A percentile compares a stretch with the other conserved stretches of the same genome.
These are phyloP conservation scores for Aspergillus proliferans DNA, from an alignment of 2,329 filamentous ascomycete genomes.

Conservation along the genomic window DNA sequence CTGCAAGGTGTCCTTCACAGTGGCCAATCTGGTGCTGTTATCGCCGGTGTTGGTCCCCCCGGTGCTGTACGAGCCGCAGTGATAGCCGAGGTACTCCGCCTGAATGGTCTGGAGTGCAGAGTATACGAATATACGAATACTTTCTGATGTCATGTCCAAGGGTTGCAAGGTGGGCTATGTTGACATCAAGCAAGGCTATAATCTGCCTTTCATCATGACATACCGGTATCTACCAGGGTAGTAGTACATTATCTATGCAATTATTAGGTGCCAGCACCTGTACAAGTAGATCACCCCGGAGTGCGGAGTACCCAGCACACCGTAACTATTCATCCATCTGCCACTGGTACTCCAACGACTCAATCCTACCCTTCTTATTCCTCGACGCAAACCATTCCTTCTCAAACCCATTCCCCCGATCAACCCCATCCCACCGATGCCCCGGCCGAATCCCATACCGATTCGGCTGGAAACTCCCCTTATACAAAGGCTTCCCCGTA, in stretches of 20 bases:
- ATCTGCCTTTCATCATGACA: neutral
- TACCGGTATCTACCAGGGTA: neutral
- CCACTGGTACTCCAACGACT: constrained; percentile 84
- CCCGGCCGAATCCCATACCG: constrained; percentile 89
- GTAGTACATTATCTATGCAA: neutral
- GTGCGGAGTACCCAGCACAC: neutral
- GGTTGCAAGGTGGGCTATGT: no score
- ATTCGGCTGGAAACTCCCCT: constrained; percentile 78
- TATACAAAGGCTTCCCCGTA: constrained; percentile 62
- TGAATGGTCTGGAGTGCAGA: no score
- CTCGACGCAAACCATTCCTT: constrained; percentile 83
- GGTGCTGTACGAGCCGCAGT: no score
- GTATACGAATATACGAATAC: no score
- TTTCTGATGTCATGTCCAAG: neutral
- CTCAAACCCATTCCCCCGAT: constrained; percentile 89
- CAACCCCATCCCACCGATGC: constrained; percentile 94
- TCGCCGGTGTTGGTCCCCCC: no score
- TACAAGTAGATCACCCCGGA: neutral
- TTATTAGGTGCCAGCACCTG: constrained; percentile 8
- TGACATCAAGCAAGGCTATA: neutral
- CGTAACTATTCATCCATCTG: constrained; percentile 76
- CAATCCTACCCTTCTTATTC: constrained; percentile 69
- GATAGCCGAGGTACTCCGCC: no score
- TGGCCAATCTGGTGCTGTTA: no score
- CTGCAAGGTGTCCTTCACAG: no score